Evolutionary conservation across 2,329 filamentous ascomycete genomes (phyloP).

Genomic region (Pestalotiopsis sp.): DNA sequence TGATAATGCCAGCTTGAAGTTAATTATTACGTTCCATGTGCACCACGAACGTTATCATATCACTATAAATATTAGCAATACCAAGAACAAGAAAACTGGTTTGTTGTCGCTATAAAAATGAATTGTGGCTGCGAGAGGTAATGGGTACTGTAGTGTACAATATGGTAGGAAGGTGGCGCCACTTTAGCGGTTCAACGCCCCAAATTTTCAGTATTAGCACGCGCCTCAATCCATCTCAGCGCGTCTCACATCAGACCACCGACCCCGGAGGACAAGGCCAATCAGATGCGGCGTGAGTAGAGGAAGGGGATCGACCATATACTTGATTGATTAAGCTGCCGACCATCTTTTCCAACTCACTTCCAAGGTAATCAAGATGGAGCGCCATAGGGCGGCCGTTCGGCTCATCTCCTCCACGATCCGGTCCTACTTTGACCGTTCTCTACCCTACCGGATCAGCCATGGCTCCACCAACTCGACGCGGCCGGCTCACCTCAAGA

Average conservation of each 20-base stretch:
- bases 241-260: background rate
- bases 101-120: too few species aligned
- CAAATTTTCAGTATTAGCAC: slow-evolving; percentile 4
- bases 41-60: background rate
- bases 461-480: slow-evolving; percentile 81
- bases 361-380: slow-evolving; percentile 38
- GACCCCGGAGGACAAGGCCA: background rate
- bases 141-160: too few species aligned
- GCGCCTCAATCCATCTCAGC: background rate
- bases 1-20: background rate
- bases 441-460: slow-evolving; percentile 70
- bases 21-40: background rate
- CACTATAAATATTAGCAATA: background rate
- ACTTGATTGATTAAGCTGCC: background rate
- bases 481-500: slow-evolving; percentile 49
- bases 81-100: too few species aligned
- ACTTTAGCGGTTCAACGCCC: slow-evolving; percentile 9
- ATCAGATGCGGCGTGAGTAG: background rate
- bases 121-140: too few species aligned
- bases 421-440: slow-evolving; percentile 48
- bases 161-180: background rate
- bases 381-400: slow-evolving; percentile 53
- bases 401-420: slow-evolving; percentile 49
- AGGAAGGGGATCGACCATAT: background rate
- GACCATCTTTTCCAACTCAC: background rate